phyloP scores from a whole-genome alignment of 2,329 filamentous ascomycete genomes.

The Blumeria hordei region DNA sequence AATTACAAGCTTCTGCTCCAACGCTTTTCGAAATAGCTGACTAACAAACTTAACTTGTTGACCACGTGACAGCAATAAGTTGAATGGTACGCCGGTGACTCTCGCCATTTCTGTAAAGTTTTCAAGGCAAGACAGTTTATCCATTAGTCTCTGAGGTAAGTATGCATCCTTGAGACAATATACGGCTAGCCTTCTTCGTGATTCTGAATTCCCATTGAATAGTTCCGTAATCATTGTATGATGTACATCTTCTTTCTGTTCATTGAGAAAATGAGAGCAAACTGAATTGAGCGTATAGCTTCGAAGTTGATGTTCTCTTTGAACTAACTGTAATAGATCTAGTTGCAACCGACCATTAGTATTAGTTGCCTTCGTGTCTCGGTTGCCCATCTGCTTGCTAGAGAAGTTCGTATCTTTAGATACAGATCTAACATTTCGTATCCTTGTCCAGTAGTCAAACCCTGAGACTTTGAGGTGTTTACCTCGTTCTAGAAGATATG shows the following conservation, averaged over 20 bases:
- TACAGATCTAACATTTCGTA: constrained; percentile 45
- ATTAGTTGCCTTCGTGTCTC: constrained; percentile 83
- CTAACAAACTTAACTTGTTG: constrained; percentile 97
- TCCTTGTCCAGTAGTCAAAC: constrained; percentile 73
- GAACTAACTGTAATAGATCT: constrained; percentile 81
- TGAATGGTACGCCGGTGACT: constrained; percentile 96
- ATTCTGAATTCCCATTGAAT: constrained; percentile 89
- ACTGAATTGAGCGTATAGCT: constrained; percentile 97
- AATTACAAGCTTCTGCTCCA: constrained; percentile 83
- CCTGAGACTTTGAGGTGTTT: constrained; percentile 53
- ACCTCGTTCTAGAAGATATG: constrained; percentile 75
- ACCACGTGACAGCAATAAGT: constrained; percentile 70
- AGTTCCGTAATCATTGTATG: constrained; percentile 98
- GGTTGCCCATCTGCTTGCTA: constrained; percentile 94
- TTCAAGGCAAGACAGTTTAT: constrained; percentile 93
- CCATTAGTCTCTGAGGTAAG: constrained; percentile 77
- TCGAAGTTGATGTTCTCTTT: constrained; percentile 80
- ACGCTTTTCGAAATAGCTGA: constrained; percentile 82
- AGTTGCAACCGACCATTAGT: constrained; percentile 84
- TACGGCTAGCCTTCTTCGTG: constrained; percentile 66
- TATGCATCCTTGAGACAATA: constrained; percentile 98
- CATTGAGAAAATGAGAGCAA: constrained; percentile 76
- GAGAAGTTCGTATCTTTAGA: constrained; percentile 68
- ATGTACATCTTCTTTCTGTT: constrained; percentile 97
- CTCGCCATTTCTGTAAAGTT: constrained; percentile 99